Evolutionary conservation across 768 basidiomycete species (phyloP).

Genomic region (Grammothele lineata): DNA sequence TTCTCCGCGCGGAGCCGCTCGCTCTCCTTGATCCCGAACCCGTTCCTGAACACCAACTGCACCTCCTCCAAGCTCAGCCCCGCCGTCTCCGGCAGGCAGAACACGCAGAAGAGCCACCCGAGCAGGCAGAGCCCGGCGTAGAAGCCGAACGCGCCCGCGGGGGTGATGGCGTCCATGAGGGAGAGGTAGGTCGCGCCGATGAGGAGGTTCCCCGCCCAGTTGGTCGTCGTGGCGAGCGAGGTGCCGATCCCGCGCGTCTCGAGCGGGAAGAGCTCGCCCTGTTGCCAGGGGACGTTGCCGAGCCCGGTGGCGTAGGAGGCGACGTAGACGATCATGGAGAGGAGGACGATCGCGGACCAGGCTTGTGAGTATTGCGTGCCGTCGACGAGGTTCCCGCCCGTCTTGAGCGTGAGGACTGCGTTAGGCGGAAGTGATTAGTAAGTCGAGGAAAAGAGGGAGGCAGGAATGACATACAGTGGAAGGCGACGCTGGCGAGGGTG

Average conservation of each 20-base stretch:
- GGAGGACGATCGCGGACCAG: slow-evolving; percentile 67
- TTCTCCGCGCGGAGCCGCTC: slow-evolving; percentile 43
- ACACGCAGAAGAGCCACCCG: slow-evolving; percentile 64
- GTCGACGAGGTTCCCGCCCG: slow-evolving; percentile 55
- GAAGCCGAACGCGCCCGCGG: slow-evolving; percentile 72
- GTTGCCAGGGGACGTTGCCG: slow-evolving; percentile 85
- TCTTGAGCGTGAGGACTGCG: slow-evolving; percentile 55
- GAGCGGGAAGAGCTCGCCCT: slow-evolving; percentile 77
- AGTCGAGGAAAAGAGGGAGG: background rate
- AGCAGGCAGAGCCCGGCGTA: slow-evolving; percentile 71
- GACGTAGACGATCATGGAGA: slow-evolving; percentile 82
- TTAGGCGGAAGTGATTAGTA: background rate
- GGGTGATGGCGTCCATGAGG: slow-evolving; percentile 70
- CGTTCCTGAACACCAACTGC: slow-evolving; percentile 52
- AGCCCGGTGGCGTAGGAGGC: slow-evolving; percentile 77
- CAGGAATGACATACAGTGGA: slow-evolving; percentile 48
- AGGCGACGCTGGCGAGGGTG: slow-evolving; percentile 57
- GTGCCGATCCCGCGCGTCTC: slow-evolving; percentile 81
- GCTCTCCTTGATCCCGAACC: slow-evolving; percentile 63
- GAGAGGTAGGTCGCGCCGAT: slow-evolving; percentile 79
- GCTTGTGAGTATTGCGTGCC: slow-evolving; percentile 52
- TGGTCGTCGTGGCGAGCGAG: slow-evolving; percentile 68
- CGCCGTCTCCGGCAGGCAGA: slow-evolving; percentile 78
- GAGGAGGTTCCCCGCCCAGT: slow-evolving; percentile 75
- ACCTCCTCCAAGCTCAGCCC: slow-evolving; percentile 70